A percentile compares a stretch with the other conserved stretches of the same genome.
Evolutionary conservation across 1,284 basidiomycete genomes (phyloP).

Genomic region (Albatrellus sp.): DNA sequence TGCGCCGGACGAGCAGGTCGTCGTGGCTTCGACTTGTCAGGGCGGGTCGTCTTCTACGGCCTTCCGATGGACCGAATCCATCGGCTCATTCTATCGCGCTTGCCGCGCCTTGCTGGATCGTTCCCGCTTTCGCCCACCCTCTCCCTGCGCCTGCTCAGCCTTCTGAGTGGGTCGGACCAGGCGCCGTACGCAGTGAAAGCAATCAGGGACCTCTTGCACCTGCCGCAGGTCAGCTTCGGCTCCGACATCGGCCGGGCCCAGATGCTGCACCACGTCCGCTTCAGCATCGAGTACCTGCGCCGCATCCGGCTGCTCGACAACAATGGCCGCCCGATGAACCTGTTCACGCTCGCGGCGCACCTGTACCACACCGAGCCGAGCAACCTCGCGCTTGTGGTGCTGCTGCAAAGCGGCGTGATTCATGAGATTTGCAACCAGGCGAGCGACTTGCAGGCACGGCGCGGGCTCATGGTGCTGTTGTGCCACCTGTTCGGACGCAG

Average conservation of each 20-base stretch:
- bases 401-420: constrained; percentile 44
- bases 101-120: constrained; percentile 49
- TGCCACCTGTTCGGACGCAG: constrained; percentile 48
- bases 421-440: constrained; percentile 39
- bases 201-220: constrained; percentile 35
- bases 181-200: constrained; percentile 35
- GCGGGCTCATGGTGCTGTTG: constrained; percentile 39
- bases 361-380: constrained; percentile 58
- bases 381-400: constrained; percentile 49
- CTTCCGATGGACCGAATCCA: constrained; percentile 49
- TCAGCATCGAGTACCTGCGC: constrained; percentile 58
- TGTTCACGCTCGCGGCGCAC: constrained; percentile 42
- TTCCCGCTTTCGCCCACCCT: constrained; percentile 60
- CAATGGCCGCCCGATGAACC: constrained; percentile 43
- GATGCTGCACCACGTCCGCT: constrained; percentile 53
- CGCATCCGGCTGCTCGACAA: constrained; percentile 38
- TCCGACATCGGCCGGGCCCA: constrained; percentile 41
- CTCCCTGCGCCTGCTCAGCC: constrained; percentile 47
- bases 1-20: constrained; percentile 60
- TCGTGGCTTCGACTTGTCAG: constrained; percentile 55
- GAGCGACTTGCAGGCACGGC: constrained; percentile 27
- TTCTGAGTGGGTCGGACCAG: constrained; percentile 46
- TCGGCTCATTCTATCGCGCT: constrained; percentile 46
- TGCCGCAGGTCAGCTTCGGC: constrained; percentile 45
- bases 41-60: constrained; percentile 63